Conservation (phyloP, 345 rosid species). For the Citrus sp. region DNA sequence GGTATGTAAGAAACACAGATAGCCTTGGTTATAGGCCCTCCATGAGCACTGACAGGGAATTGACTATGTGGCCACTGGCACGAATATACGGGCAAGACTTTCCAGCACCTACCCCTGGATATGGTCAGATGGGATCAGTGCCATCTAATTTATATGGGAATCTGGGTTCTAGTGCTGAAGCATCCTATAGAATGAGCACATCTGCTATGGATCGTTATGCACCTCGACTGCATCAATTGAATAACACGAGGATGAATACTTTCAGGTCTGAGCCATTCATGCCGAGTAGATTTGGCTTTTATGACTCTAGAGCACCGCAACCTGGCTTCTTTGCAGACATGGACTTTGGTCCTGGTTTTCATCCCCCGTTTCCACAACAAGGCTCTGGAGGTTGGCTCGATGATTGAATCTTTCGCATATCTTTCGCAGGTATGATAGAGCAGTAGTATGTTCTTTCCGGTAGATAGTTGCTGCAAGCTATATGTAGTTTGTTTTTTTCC, state of each 20-base stretch:
- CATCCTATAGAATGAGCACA: constrained; percentile 32
- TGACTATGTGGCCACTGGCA: constrained; percentile 20
- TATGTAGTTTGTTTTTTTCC: too few species aligned
- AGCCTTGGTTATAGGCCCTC: constrained; percentile 28
- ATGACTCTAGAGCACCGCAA: constrained; percentile 21
- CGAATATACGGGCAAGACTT: constrained; percentile 32
- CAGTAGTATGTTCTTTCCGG: background rate
- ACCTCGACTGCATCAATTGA: constrained; percentile 56
- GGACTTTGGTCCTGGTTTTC: constrained; percentile 54
- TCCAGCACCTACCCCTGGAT: background rate
- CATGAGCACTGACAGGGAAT: constrained; percentile 17
- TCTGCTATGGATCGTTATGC: constrained; percentile 60
- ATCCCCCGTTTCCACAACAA: constrained; percentile 23
- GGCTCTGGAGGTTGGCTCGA: constrained; percentile 65
- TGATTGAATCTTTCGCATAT: constrained; percentile 32
- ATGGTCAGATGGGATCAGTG: constrained; percentile 27
- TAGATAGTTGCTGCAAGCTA: background rate
- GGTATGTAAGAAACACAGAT: constrained; percentile 17
- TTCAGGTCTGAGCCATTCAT: constrained; percentile 34
- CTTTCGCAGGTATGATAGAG: background rate
- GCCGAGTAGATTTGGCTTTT: constrained; percentile 15
- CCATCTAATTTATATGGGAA: constrained; percentile 30
- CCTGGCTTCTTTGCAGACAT: constrained; percentile 19
- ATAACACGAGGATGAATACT: constrained; percentile 36
- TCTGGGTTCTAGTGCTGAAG: constrained; percentile 16